Base-by-base conservation (phyloP, 2,329 filamentous ascomycete genomes). In the Neopestalotiopsis sp. region DNA sequence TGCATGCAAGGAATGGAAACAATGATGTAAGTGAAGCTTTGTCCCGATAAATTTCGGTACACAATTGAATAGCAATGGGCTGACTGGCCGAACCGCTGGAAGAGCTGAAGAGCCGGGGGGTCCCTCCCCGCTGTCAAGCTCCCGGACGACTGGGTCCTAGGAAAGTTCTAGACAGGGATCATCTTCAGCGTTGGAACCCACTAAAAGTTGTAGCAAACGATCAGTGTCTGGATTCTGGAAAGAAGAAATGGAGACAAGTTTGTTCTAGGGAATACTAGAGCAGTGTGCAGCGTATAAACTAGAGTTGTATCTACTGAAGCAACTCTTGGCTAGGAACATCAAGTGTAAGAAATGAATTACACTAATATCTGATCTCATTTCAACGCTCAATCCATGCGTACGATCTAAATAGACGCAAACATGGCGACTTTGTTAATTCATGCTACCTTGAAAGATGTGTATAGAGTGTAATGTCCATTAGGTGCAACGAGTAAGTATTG, bases 21-120 rank as follows among this genome's bases (percentile, higher is more conserved):
- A 32, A 66, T 68, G 62, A 68, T 68, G 62, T 56, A 66, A 61
- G 38, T 66, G 67, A 68, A 68, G 67, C 67, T 30, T 59, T 12
- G 45, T 52, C 5, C 30, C 32, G 34, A 40, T 17, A 42, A 62
- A 62, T 62, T 62, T 62, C 32, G 10, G 59, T 20, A 38, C 14
- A 34, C 57, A 59, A 30, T 34, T 59, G 24, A 59, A 34, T 34
- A 28, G 13, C 24, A 59, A 34, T 34, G 24, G 24, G 30, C 57
- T 59, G 30, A 59, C 57, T 34, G 24, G 24, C 24, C 24, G 24
- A 28, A 28, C 24, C 24, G 49, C 17, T 24, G 24, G 57, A 13
- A 24, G 30, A 59, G 59, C 30, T 38, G 34, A 10, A 38, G 12
- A 10, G n/a, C 59, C 14, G 59, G 32, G 59, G 59, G 59, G 28